Evolutionary conservation across 495 filamentous ascomycete genomes (phyloP), one percentile per base, ranked within the genome.

Genomic region (Hyaloscypha finlandica): DNA sequence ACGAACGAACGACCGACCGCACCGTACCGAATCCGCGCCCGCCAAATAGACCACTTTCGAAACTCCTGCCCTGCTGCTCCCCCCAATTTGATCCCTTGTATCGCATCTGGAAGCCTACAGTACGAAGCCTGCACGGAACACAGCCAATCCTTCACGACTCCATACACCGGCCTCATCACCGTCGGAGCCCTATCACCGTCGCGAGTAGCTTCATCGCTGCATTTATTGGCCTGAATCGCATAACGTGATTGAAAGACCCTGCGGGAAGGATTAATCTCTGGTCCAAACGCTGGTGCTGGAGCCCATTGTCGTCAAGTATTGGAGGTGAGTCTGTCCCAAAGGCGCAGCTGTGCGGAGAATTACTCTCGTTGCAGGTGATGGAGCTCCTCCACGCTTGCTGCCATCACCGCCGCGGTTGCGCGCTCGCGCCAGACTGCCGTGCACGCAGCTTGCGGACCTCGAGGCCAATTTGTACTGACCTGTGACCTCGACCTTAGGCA

Each of bases 191-290:
- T 68, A 70, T 73, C 71, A 70, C 8, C 56, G 25, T 64, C 65
- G 61, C 63, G 65, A 70, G 61, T 58, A 65, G 58, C 66, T 61
- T 63, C 62, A 64, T 71, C 35, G 12, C 25, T n/a, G 32, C 53
- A 32, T 25, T 53, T 67, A 74, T 68, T 74, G 69, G 71, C 54
- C 64, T 64, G 63, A 55, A 29, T 42, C 64, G 20, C 56, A 61
- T 74, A 67, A 58, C 35, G 69, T 74, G 72, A 74, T 74, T 70
- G 51, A 48, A 59, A 51, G 12, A 22, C 25, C 30, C 68, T 70
- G 72, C 69, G 72, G 72, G 42, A 69, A 64, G 69, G 72, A 65
- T 74, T 52, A 57, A 42, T 65, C n/a, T 12, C 54, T 14, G 25
- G 8, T 66, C 67, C 69, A 61, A 54, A 59, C 59, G 31, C 25